Conservation (phyloP, 352 stramenopile species). For the Saprolegnia diclina region DNA sequence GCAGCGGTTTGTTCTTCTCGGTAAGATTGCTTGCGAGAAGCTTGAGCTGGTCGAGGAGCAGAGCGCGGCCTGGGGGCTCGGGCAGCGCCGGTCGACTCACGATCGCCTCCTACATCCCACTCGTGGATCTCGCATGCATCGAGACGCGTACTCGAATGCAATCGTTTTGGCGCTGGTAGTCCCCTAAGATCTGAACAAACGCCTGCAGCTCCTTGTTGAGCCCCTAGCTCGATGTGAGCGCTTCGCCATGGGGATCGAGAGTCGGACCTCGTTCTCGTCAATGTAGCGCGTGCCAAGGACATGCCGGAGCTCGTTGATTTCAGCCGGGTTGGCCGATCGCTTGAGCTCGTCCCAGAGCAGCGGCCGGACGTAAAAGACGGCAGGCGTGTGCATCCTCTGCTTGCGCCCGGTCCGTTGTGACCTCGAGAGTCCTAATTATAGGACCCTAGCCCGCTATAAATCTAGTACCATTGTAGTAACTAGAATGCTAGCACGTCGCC, state of each 20-base stretch:
- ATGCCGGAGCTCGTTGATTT: conserved; percentile 55
- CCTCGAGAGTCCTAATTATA: neutral
- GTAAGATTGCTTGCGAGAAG: conserved; percentile 48
- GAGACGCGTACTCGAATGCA: conserved; percentile 46
- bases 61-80: conserved; percentile 51
- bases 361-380: conserved; percentile 62
- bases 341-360: conserved; percentile 76
- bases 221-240: conserved; percentile 30
- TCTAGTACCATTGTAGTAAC: neutral
- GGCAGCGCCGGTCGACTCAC: conserved; percentile 43
- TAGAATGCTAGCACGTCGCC: neutral
- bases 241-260: too few relatives aligned
- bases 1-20: conserved; percentile 16
- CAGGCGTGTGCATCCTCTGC: conserved; percentile 28
- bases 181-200: conserved; percentile 64
- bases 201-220: conserved; percentile 50
- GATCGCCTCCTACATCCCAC: conserved; percentile 44
- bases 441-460: neutral
- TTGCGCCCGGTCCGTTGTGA: neutral
- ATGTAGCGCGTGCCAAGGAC: conserved; percentile 58
- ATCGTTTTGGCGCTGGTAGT: conserved; percentile 79
- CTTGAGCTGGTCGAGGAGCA: conserved; percentile 75
- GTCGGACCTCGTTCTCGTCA: conserved; percentile 54
- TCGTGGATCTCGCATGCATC: neutral
- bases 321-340: conserved; percentile 40